Conservation (phyloP, 1,284 basidiomycete genomes). For the Entoloma clypeatum region DNA sequence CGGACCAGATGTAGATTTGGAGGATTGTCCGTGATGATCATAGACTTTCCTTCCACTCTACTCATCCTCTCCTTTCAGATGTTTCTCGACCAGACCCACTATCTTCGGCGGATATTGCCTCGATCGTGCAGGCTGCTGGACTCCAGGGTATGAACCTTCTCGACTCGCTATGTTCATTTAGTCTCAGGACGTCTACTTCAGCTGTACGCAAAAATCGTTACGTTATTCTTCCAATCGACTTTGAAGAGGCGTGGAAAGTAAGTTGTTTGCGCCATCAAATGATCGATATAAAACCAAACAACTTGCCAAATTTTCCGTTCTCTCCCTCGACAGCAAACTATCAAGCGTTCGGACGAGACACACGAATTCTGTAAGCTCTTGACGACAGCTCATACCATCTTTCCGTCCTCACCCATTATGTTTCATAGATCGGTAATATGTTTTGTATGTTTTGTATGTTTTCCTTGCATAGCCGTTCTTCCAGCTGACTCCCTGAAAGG, state of each 20-base stretch:
- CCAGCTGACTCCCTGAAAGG: constrained; percentile 3
- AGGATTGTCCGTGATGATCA: constrained; percentile 75
- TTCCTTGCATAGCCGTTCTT: not conserved
- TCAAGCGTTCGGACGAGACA: constrained; percentile 92
- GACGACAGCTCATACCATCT: not conserved
- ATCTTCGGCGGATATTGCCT: constrained; percentile 93
- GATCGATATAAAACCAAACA: too few species aligned
- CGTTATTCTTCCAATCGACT: constrained; percentile 94
- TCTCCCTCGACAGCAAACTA: constrained; percentile 66
- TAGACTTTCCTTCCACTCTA: constrained; percentile 5
- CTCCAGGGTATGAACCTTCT: constrained; percentile 71
- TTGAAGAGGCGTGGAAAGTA: constrained; percentile 99
- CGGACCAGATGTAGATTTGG: constrained; percentile 95
- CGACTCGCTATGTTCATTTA: constrained; percentile 4
- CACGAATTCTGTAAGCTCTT: constrained; percentile 86
- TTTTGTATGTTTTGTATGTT: constrained; percentile 27
- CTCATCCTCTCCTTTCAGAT: constrained; percentile 46
- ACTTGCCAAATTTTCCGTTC: constrained; percentile 32
- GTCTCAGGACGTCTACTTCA: constrained; percentile 31
- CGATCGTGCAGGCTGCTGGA: constrained; percentile 96
- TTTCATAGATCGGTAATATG: constrained; percentile 46
- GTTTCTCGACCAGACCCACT: constrained; percentile 96
- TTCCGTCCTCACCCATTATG: constrained; percentile 6
- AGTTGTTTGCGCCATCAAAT: constrained; percentile 54
- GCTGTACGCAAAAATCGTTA: constrained; percentile 98